Evolutionary conservation across 768 basidiomycete species (phyloP).

Genomic region (Kwoniella newhampshirensis): DNA sequence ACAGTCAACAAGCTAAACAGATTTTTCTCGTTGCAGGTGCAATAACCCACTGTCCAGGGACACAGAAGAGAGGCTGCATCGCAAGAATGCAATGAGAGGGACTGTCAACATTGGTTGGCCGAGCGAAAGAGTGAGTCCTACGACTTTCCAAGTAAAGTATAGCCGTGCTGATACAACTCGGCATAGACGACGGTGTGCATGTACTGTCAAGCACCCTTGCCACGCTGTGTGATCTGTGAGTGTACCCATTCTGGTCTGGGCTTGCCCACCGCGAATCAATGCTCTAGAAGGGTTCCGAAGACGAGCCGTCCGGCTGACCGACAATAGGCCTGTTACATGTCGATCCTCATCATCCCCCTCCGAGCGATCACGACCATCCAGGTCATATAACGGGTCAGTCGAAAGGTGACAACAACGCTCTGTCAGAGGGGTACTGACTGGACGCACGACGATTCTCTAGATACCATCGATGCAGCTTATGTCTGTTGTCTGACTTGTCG

Average conservation of each 20-base stretch:
- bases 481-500: slow-evolving; percentile 47
- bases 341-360: slow-evolving; percentile 16
- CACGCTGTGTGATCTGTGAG: slow-evolving; percentile 47
- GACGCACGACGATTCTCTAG: slow-evolving; percentile 15
- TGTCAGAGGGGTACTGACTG: background rate
- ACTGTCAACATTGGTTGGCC: slow-evolving; percentile 32
- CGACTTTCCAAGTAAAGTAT: background rate
- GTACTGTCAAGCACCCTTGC: slow-evolving; percentile 35
- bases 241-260: slow-evolving; percentile 3
- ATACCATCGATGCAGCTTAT: slow-evolving; percentile 44
- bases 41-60: slow-evolving; percentile 26
- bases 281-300: too few species aligned
- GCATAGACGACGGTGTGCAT: slow-evolving; percentile 35
- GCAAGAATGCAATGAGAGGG: slow-evolving; percentile 32
- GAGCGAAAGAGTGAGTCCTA: slow-evolving; percentile 34
- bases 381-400: slow-evolving; percentile 18
- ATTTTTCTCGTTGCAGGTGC: slow-evolving; percentile 19
- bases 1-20: background rate
- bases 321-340: slow-evolving; percentile 25
- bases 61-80: slow-evolving; percentile 28
- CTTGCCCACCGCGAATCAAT: background rate
- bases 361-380: slow-evolving; percentile 6
- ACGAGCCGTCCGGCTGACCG: too few species aligned
- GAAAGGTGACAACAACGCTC: too few species aligned
- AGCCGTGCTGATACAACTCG: background rate